Evolutionary conservation across 345 rosid species (phyloP), one percentile per base, ranked within the genome.

Genomic region (Carallia pectinifolia): DNA sequence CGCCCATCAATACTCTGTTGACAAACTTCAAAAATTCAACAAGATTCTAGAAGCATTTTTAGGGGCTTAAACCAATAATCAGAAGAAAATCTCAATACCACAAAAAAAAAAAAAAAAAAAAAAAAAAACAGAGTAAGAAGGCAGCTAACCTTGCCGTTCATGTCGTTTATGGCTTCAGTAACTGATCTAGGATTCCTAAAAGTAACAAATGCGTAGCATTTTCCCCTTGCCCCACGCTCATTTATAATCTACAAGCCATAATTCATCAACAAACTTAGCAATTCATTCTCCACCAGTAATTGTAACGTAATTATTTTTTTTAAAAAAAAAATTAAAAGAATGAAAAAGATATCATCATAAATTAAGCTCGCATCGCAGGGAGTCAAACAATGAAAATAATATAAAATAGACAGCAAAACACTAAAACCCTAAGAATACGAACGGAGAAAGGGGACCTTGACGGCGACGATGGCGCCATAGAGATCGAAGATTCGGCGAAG

Each of bases 171-270:
- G 66, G 98, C 98, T 74, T 86, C 95, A 80, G 70, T 67, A 6
- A 90, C 97, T 0, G 95, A 90, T 65, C 96, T 76, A 60, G 89
- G 97, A 66, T 86, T 90, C 47, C 88, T 70, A 70, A 82, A 94
- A 59, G 97, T 94, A 60, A 91, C 95, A 72, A 94, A 91, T 61
- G 93, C 90, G 69, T 86, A 91, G 77, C 95, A 89, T 75, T 87
- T 91, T 70, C 97, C 98, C 71, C 90, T 87, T 16, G 89, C 75
- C 37, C 82, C 71, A 23, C 79, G 83, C 56, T 93, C 97, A 72
- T 86, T 89, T 33, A 91, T 81, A 64, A 93, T 85, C 98, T 93
- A 86, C 72, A 77, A 31, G 7, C 37, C 61, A 73, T 54, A 64
- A 29, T 33, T 18, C 54, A 50, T 44, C n/a, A 63, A 58, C 19